Evolutionary conservation across 2,329 filamentous ascomycete genomes (phyloP).

Genomic region (Talaromyces sp.): DNA sequence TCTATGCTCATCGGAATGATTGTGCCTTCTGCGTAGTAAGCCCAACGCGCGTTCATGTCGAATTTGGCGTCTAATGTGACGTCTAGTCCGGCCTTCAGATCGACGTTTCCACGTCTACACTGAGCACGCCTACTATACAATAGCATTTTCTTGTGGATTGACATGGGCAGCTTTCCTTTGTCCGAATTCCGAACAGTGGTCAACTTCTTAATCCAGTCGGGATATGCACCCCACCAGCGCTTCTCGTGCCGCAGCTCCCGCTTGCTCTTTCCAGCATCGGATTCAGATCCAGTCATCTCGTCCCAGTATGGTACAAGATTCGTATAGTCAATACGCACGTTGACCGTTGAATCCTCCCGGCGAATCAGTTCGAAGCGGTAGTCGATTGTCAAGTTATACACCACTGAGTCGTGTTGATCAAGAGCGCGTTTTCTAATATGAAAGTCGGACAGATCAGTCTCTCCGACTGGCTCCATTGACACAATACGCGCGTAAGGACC

Average conservation of each 20-base stretch:
- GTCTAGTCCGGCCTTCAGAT: not conserved
- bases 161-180: not conserved
- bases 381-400: not conserved
- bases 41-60: slow-evolving; percentile 1
- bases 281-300: not conserved
- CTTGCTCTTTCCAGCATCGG: not conserved
- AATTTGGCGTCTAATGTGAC: slow-evolving; percentile 1
- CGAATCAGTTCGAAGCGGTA: not conserved
- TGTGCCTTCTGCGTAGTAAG: slow-evolving; percentile 2
- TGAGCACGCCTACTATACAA: not conserved
- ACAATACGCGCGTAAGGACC: not conserved
- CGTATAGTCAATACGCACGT: not conserved
- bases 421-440: not conserved
- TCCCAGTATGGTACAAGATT: not conserved
- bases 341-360: not conserved
- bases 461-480: not conserved
- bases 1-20: not conserved
- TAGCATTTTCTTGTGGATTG: not conserved
- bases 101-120: not conserved
- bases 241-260: not conserved
- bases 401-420: not conserved
- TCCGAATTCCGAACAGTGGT: not conserved
- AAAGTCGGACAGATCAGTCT: not conserved
- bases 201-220: not conserved
- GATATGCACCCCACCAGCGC: not conserved